Evolutionary conservation across 179 eudicot species (phyloP).

Genomic region (Sideroxylon spinosum): DNA sequence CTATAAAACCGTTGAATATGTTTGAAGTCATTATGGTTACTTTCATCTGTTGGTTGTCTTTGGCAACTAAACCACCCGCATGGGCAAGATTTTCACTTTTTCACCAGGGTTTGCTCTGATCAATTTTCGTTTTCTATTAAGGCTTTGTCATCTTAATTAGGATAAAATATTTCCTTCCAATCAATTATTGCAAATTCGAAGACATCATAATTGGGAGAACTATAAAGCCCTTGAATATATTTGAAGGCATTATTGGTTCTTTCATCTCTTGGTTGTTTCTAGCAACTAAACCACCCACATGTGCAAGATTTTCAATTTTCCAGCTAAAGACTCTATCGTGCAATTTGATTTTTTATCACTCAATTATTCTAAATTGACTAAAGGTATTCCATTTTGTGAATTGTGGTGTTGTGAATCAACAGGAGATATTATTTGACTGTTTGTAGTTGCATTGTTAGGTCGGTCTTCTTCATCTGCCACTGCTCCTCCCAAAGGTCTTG

Average conservation of each 20-base stretch:
- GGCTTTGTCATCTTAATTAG: not conserved
- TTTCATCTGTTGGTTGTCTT: not conserved
- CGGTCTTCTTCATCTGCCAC: constrained; percentile 74
- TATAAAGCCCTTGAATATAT: not conserved
- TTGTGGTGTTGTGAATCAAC: not conserved
- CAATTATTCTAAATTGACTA: not conserved
- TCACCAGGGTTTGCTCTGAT: not conserved
- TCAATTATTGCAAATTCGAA: not conserved
- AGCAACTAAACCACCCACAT: not conserved
- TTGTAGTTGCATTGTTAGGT: constrained; percentile 38
- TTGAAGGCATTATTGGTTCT: not conserved
- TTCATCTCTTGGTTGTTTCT: constrained; percentile 1
- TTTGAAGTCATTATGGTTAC: not conserved
- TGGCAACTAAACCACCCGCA: not conserved
- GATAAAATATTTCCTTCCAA: not conserved
- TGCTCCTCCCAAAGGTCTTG: constrained; percentile 88
- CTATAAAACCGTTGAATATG: not conserved
- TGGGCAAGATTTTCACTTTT: not conserved
- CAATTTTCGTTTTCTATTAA: not conserved
- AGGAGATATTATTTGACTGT: not conserved
- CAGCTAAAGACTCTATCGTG: no score
- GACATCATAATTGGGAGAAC: not conserved
- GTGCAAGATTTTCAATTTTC: not conserved
- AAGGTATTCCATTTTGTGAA: not conserved
- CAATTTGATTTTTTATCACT: not conserved